Evolutionary conservation across 306 rosid species (phyloP).

Genomic region (Vigna nakashimae): DNA sequence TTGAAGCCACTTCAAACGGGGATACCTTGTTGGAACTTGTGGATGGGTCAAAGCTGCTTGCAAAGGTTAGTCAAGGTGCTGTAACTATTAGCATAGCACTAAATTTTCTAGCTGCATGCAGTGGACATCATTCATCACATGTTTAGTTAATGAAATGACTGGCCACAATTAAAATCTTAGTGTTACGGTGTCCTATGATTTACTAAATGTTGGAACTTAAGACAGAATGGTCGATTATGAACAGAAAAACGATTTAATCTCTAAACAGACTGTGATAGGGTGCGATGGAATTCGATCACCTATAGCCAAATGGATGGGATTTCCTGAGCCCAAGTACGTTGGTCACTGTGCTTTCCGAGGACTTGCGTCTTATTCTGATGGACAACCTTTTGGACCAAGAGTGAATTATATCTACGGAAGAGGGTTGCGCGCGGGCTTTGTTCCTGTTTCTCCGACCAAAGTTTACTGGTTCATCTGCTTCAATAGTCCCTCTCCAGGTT

Average conservation of each 20-base stretch:
- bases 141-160: background rate
- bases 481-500: conserved; percentile 81
- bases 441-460: conserved; percentile 86
- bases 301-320: conserved; percentile 91
- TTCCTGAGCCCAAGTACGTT: conserved; percentile 66
- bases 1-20: conserved; percentile 57
- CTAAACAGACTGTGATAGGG: conserved; percentile 78
- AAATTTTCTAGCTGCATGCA: background rate
- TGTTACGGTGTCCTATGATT: background rate
- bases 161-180: conserved; percentile 17
- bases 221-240: conserved; percentile 1
- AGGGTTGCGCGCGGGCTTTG: conserved; percentile 85
- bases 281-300: conserved; percentile 91
- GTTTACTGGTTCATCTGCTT: conserved; percentile 96
- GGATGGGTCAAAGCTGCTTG: conserved; percentile 71
- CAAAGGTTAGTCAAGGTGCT: conserved; percentile 60
- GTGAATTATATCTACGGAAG: conserved; percentile 77
- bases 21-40: conserved; percentile 65
- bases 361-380: conserved; percentile 67
- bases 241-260: conserved; percentile 7
- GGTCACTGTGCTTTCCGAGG: conserved; percentile 88
- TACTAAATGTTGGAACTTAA: background rate
- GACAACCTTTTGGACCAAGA: conserved; percentile 68
- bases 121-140: background rate
- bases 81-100: background rate